Conservation (phyloP, 2,329 filamentous ascomycete genomes). For the Hypoxylon sp. region DNA sequence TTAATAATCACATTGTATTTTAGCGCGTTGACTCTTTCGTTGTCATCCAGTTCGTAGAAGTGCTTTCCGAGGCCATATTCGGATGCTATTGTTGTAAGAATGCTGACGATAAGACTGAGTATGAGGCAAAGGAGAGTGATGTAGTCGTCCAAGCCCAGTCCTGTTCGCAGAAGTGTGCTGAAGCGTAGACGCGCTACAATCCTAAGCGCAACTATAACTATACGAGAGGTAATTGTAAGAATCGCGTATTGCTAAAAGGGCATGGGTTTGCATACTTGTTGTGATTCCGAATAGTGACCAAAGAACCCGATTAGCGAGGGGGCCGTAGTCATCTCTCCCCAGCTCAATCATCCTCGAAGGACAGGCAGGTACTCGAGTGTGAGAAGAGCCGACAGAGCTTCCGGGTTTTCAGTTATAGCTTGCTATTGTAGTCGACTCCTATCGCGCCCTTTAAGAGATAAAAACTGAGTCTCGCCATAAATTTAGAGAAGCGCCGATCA, state of each 20-base stretch:
- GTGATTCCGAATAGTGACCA: slow-evolving; percentile 47
- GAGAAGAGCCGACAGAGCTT: not conserved
- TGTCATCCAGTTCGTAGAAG: slow-evolving; percentile 39
- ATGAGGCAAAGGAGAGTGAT: slow-evolving; percentile 52
- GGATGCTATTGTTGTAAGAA: slow-evolving; percentile 51
- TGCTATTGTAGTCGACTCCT: slow-evolving; percentile 10
- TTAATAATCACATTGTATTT: slow-evolving; percentile 54
- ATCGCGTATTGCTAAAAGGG: not conserved
- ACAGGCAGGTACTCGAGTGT: not conserved
- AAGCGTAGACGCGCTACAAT: slow-evolving; percentile 48
- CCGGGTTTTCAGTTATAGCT: slow-evolving; percentile 7
- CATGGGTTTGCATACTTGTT: slow-evolving; percentile 34
- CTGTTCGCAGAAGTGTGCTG: slow-evolving; percentile 34
- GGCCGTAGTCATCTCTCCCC: slow-evolving; percentile 37
- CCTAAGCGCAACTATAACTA: slow-evolving; percentile 51
- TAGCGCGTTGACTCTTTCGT: slow-evolving; percentile 42
- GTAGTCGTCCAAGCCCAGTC: slow-evolving; percentile 53
- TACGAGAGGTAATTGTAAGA: slow-evolving; percentile 14
- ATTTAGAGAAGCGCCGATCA: slow-evolving; percentile 2
- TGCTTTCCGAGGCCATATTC: slow-evolving; percentile 52
- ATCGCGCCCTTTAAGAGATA: slow-evolving; percentile 8
- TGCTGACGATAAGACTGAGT: slow-evolving; percentile 51
- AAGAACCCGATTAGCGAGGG: slow-evolving; percentile 36
- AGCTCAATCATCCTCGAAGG: slow-evolving; percentile 35
- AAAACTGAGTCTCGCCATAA: slow-evolving; percentile 14